These are phyloP conservation scores for Lepiota venenata DNA, from an alignment of 768 basidiomycete genomes.

Conservation along the genomic window DNA sequence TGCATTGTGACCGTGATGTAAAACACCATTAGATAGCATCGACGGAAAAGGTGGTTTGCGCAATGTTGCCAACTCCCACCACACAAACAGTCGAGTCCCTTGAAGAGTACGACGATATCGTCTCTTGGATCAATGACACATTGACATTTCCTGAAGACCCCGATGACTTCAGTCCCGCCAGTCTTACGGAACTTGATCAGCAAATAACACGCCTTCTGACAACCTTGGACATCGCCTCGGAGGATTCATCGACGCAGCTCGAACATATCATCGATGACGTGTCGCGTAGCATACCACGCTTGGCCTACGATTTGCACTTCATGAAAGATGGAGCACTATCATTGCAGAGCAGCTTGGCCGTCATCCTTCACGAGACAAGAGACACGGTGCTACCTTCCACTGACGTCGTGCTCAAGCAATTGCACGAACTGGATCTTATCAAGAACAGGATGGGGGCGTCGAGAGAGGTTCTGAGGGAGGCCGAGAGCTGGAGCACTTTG, in stretches of 20 bases:
- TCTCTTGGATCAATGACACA: constrained; percentile 72
- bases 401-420: constrained; percentile 62
- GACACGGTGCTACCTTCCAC: constrained; percentile 56
- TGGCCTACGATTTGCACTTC: constrained; percentile 95
- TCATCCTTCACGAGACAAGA: constrained; percentile 54
- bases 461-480: constrained; percentile 87
- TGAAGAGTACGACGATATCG: constrained; percentile 56
- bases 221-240: constrained; percentile 79
- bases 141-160: constrained; percentile 35
- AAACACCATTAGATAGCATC: background rate
- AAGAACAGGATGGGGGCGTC: constrained; percentile 87
- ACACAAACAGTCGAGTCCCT: constrained; percentile 50
- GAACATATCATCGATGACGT: constrained; percentile 93
- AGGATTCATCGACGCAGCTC: constrained; percentile 84
- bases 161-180: constrained; percentile 24
- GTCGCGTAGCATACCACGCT: constrained; percentile 83
- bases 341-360: constrained; percentile 62
- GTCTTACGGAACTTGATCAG: constrained; percentile 63
- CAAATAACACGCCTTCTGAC: constrained; percentile 73
- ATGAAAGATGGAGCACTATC: constrained; percentile 89
- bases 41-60: background rate
- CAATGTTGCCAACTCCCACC: constrained; percentile 23
- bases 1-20: background rate
- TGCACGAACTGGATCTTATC: constrained; percentile 80
- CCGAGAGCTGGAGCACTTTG: constrained; percentile 95